phyloP scores from a whole-genome alignment of 2,329 filamentous ascomycete species.

The Cryphonectria nitschkei region DNA sequence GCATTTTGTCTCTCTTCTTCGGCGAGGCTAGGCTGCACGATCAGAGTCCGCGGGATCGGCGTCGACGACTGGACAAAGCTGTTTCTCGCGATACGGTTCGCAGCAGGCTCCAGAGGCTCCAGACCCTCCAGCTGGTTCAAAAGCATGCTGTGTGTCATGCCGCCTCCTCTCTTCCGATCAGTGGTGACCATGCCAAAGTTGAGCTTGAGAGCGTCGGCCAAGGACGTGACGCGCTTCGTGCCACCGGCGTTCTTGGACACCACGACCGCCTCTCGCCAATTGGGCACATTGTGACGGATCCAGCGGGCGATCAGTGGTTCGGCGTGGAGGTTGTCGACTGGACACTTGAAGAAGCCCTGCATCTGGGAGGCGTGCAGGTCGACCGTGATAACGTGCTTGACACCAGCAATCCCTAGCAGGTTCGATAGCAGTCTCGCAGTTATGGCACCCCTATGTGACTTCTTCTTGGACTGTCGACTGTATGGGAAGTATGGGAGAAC shows the following conservation, averaged over 20 bases:
- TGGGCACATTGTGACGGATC: conserved; percentile 85
- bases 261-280: conserved; percentile 90
- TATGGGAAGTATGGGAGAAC: conserved; percentile 98
- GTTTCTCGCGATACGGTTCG: conserved; percentile 30
- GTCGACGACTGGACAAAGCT: conserved; percentile 32
- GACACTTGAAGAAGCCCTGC: conserved; percentile 98
- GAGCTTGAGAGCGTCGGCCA: conserved; percentile 93
- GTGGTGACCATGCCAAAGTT: conserved; percentile 97
- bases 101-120: conserved; percentile 40
- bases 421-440: conserved; percentile 98
- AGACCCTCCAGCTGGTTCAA: conserved; percentile 68
- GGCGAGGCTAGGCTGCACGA: conserved; percentile 30
- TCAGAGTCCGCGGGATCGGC: conserved; percentile 35
- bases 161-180: conserved; percentile 66
- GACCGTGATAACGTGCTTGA: conserved; percentile 96
- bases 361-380: conserved; percentile 98
- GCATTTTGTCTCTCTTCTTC: conserved; percentile 50
- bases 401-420: conserved; percentile 87
- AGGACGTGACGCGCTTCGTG: conserved; percentile 93
- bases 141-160: conserved; percentile 80
- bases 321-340: conserved; percentile 95
- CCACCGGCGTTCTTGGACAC: conserved; percentile 98
- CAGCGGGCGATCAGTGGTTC: conserved; percentile 94
- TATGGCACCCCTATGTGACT: conserved; percentile 93
- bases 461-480: conserved; percentile 98